Percentiles rank a stretch among this genome's conserved stretches.
These are phyloP conservation scores for Suillus subalutaceus DNA, from an alignment of 768 basidiomycete species.

Conservation along the genomic window DNA sequence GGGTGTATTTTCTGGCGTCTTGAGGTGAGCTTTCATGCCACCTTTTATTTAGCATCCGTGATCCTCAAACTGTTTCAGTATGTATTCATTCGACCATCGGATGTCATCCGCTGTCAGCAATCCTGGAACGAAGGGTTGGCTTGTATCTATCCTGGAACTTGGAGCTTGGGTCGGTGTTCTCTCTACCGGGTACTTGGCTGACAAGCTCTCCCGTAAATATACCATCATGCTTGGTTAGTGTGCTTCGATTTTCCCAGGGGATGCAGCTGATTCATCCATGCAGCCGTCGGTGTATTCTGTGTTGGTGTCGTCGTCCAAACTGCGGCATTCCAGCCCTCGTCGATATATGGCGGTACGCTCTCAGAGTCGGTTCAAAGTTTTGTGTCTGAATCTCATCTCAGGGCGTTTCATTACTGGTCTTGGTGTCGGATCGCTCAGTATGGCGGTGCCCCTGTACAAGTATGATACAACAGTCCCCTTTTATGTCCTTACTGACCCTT, in stretches of 20 bases:
- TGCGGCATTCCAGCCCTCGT: conserved; percentile 54
- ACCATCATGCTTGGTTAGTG: conserved; percentile 60
- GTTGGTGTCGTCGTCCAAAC: conserved; percentile 78
- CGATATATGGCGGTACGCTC: conserved; percentile 63
- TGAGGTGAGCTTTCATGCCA: conserved; percentile 45
- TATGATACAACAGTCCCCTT: conserved; percentile 9
- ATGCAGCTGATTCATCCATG: conserved; percentile 20
- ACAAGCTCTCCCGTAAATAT: conserved; percentile 74
- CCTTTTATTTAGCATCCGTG: conserved; percentile 1
- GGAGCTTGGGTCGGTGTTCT: conserved; percentile 81
- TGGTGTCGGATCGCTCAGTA: conserved; percentile 79
- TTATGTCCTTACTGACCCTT: conserved; percentile 3
- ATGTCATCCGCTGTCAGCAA: conserved; percentile 60
- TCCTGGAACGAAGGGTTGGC: conserved; percentile 63
- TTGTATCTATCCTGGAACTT: conserved; percentile 74
- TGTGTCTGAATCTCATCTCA: conserved; percentile 13
- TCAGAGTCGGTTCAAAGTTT: background rate
- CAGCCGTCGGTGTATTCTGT: conserved; percentile 63
- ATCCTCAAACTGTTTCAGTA: conserved; percentile 32
- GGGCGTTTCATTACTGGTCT: conserved; percentile 79
- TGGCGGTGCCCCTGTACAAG: conserved; percentile 85
- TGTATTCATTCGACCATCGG: conserved; percentile 51
- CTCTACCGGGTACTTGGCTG: conserved; percentile 70
- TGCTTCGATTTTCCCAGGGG: too few relatives aligned
- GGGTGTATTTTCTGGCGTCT: conserved; percentile 79